Percentiles rank a stretch among this genome's conserved stretches.
phyloP scores from a whole-genome alignment of 257 asterid genomes.

The Salvia hispanica region DNA sequence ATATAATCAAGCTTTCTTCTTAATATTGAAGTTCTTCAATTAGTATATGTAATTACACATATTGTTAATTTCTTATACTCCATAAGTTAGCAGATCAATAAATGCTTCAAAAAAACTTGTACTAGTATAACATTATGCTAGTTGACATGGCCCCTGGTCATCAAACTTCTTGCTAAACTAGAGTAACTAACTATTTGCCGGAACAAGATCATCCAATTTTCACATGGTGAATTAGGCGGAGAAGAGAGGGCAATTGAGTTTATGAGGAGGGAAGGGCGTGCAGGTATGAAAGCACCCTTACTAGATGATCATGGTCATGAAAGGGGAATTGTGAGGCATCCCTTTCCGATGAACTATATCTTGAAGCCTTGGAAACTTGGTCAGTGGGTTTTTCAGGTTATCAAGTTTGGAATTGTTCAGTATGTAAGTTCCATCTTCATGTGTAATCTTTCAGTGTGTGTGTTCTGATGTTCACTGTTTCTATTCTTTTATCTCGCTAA shows the following conservation, averaged over 20 bases:
- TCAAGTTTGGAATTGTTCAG: slow-evolving; percentile 95
- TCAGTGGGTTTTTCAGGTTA: slow-evolving; percentile 89
- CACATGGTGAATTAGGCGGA: slow-evolving; percentile 60
- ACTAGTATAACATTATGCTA: slow-evolving; percentile 21
- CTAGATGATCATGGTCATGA: slow-evolving; percentile 78
- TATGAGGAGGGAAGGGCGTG: slow-evolving; percentile 94
- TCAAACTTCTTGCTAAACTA: slow-evolving; percentile 17
- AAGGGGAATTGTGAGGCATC: slow-evolving; percentile 84
- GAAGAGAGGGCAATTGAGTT: slow-evolving; percentile 85
- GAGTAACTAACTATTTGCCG: slow-evolving; percentile 17
- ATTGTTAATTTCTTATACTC: slow-evolving; percentile 2
- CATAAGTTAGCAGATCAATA: neutral
- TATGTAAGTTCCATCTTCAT: slow-evolving; percentile 68
- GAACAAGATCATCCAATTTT: slow-evolving; percentile 20
- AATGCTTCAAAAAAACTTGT: slow-evolving; percentile 22
- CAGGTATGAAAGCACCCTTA: slow-evolving; percentile 64
- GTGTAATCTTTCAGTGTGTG: slow-evolving; percentile 19
- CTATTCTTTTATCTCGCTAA: slow-evolving; percentile 9
- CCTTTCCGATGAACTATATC: slow-evolving; percentile 75
- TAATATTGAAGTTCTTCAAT: slow-evolving; percentile 6
- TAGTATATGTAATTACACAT: slow-evolving; percentile 7
- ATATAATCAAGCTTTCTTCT: slow-evolving; percentile 35
- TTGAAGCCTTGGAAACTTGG: slow-evolving; percentile 93
- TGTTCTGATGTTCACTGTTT: slow-evolving; percentile 24
- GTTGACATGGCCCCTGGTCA: slow-evolving; percentile 24